Conservation (phyloP, 352 stramenopile species). For the Phytopythium chamaehyphon region DNA sequence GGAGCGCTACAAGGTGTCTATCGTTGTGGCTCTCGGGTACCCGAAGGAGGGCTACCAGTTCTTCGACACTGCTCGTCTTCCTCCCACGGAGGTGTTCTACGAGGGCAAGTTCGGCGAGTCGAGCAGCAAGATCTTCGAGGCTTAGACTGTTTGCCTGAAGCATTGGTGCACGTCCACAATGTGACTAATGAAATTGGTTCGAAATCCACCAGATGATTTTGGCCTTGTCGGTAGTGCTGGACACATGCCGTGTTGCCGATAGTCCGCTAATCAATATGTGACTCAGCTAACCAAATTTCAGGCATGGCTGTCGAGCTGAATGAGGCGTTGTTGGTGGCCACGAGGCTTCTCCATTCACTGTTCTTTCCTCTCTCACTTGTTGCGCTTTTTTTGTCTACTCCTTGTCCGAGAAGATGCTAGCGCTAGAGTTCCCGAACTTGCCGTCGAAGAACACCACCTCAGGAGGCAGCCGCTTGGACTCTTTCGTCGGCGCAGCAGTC, state of each 20-base stretch:
- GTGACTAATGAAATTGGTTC: no score
- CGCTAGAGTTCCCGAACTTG: slow-evolving; percentile 71
- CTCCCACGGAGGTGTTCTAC: slow-evolving; percentile 64
- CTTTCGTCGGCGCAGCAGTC: slow-evolving; percentile 9
- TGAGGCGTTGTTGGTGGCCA: no score
- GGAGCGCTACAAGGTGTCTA: slow-evolving; percentile 59
- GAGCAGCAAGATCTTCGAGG: slow-evolving; percentile 36
- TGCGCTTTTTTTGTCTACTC: slow-evolving; percentile 6
- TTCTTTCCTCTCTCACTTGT: no score
- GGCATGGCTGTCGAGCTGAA: no score
- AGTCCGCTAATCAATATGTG: no score
- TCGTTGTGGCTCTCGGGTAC: slow-evolving; percentile 62
- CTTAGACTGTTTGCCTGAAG: no score
- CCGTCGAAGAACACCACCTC: slow-evolving; percentile 83
- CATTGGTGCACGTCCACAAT: no score
- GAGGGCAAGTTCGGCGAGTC: slow-evolving; percentile 65
- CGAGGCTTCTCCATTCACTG: no score
- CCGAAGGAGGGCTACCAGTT: slow-evolving; percentile 11
- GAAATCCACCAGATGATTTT: no score
- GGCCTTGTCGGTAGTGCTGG: no score
- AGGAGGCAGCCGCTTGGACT: slow-evolving; percentile 43
- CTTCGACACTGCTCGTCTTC: slow-evolving; percentile 34
- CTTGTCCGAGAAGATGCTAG: slow-evolving; percentile 46
- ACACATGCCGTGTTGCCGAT: no score
- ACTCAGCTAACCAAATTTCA: no score